Evolutionary conservation across 345 rosid species (phyloP).

Genomic region (Hibiscus syriacus): DNA sequence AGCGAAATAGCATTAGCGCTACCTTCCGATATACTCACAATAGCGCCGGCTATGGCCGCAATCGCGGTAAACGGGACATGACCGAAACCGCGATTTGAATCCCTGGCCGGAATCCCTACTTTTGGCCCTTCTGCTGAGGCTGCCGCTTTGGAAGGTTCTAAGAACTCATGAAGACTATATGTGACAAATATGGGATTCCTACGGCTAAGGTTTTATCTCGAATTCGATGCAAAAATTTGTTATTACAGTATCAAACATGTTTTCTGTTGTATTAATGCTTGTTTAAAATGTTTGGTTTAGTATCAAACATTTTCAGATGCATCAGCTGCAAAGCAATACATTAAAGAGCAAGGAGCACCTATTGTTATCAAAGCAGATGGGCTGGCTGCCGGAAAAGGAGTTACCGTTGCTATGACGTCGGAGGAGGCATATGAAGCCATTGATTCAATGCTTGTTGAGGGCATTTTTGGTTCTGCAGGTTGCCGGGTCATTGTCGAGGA

Average conservation of each 20-base stretch:
- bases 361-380: conserved; percentile 94
- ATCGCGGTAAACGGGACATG: too few species aligned
- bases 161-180: conserved; percentile 84
- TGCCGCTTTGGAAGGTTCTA: conserved; percentile 96
- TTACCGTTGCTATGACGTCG: conserved; percentile 62
- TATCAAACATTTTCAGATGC: conserved; percentile 31
- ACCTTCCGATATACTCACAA: too few species aligned
- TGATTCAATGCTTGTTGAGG: conserved; percentile 74
- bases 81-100: too few species aligned
- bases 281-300: background rate
- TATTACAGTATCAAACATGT: background rate
- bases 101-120: conserved; percentile 72
- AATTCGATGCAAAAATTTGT: background rate
- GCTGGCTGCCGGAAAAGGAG: conserved; percentile 96
- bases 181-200: conserved; percentile 82
- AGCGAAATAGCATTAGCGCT: too few species aligned
- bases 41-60: too few species aligned
- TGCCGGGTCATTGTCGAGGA: conserved; percentile 70
- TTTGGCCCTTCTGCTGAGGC: conserved; percentile 96
- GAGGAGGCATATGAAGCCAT: conserved; percentile 86
- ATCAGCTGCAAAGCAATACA: conserved; percentile 58
- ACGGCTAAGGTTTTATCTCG: conserved; percentile 66
- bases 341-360: conserved; percentile 73
- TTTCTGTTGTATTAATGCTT: background rate
- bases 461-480: conserved; percentile 86